phyloP scores from a whole-genome alignment of 169 alveolate genomes.

The Eimeria acervulina region DNA sequence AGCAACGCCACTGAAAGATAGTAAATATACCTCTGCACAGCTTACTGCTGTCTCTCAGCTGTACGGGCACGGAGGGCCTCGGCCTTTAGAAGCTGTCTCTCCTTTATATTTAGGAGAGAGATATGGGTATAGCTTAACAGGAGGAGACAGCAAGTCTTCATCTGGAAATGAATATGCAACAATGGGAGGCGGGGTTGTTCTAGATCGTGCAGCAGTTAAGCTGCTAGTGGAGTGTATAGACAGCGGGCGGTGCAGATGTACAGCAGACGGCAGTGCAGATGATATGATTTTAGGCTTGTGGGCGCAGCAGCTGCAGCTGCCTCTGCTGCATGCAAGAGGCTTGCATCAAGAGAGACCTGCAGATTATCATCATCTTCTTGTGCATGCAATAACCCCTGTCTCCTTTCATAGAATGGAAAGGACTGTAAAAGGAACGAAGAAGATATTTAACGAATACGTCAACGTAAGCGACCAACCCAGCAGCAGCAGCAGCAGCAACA shows the following conservation, averaged over 20 bases:
- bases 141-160: not conserved
- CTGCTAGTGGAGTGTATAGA: conserved; percentile 36
- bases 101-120: conserved; percentile 74
- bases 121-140: conserved; percentile 56
- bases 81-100: conserved; percentile 31
- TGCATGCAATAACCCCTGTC: conserved; percentile 46
- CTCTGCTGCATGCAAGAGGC: conserved; percentile 59
- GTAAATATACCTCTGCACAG: conserved; percentile 1
- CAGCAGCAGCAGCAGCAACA: not conserved
- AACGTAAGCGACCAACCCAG: conserved; percentile 25
- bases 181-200: conserved; percentile 65
- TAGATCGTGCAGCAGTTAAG: conserved; percentile 64
- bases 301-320: conserved; percentile 56
- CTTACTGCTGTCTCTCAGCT: not conserved
- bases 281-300: conserved; percentile 79
- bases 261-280: conserved; percentile 67
- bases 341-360: conserved; percentile 75
- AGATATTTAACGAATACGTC: conserved; percentile 8
- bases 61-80: conserved; percentile 17
- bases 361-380: conserved; percentile 62
- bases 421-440: conserved; percentile 14
- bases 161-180: conserved; percentile 57
- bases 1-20: not conserved
- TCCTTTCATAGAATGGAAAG: conserved; percentile 56
- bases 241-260: conserved; percentile 48